Evolutionary conservation across 768 basidiomycete species (phyloP).

Genomic region (Xerocomellus dryophilus): DNA sequence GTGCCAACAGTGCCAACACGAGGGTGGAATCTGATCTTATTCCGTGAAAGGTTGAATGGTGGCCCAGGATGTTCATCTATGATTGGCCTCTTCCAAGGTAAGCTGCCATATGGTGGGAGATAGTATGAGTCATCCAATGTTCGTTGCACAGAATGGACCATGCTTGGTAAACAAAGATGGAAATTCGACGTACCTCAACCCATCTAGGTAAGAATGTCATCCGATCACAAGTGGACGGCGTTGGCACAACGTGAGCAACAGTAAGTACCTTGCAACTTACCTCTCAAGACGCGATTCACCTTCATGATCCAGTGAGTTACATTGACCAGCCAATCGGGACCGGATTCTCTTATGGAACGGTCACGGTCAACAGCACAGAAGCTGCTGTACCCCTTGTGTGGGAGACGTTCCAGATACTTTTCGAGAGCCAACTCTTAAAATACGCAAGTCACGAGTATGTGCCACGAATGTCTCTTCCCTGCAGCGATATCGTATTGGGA

Average conservation of each 20-base stretch:
- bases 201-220: slow-evolving; percentile 45
- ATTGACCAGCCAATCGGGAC: slow-evolving; percentile 68
- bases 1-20: no score
- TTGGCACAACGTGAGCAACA: slow-evolving; percentile 68
- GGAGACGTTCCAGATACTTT: slow-evolving; percentile 61
- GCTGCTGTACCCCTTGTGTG: slow-evolving; percentile 58
- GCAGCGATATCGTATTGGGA: background rate
- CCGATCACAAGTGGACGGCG: background rate
- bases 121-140: background rate
- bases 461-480: background rate
- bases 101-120: background rate
- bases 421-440: slow-evolving; percentile 53
- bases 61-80: slow-evolving; percentile 63
- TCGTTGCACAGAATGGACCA: slow-evolving; percentile 55
- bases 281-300: no score
- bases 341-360: slow-evolving; percentile 59
- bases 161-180: slow-evolving; percentile 57
- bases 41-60: slow-evolving; percentile 46
- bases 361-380: slow-evolving; percentile 49
- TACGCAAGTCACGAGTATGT: slow-evolving; percentile 54
- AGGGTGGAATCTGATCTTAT: background rate
- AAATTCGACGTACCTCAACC: slow-evolving; percentile 51
- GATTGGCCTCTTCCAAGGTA: slow-evolving; percentile 66
- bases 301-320: slow-evolving; percentile 50
- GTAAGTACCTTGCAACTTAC: slow-evolving; percentile 35